phyloP scores from a whole-genome alignment of 2,329 filamentous ascomycete genomes.

The Thelonectria rubi region DNA sequence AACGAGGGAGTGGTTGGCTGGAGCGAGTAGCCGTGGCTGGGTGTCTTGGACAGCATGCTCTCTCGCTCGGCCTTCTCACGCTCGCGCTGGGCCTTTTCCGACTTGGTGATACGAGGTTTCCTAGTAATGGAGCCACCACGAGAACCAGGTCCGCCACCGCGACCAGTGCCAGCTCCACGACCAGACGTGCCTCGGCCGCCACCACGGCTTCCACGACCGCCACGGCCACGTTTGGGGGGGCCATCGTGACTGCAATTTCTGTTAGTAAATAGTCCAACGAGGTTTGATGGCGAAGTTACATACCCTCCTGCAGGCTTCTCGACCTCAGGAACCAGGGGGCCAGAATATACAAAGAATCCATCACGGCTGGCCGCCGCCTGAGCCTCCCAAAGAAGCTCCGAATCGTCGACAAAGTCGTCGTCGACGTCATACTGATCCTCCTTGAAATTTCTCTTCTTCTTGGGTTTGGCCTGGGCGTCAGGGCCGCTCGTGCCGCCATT shows the following conservation, averaged over 20 bases:
- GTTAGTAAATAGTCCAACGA: conserved; percentile 46
- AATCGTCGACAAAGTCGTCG: conserved; percentile 90
- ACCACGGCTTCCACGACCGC: conserved; percentile 60
- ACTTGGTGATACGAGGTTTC: conserved; percentile 87
- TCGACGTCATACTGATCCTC: conserved; percentile 86
- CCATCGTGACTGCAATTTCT: conserved; percentile 69
- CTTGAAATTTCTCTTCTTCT: conserved; percentile 83
- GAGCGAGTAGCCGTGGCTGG: conserved; percentile 48
- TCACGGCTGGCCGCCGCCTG: conserved; percentile 93
- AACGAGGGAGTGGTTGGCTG: conserved; percentile 51
- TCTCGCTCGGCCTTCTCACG: conserved; percentile 82
- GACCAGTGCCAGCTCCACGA: conserved; percentile 58
- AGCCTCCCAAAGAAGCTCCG: conserved; percentile 93
- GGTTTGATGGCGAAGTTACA: conserved; percentile 40
- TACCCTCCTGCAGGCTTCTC: conserved; percentile 73
- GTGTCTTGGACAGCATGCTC: conserved; percentile 52
- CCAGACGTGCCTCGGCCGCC: conserved; percentile 70
- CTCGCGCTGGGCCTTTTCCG: conserved; percentile 82
- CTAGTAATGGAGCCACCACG: conserved; percentile 77
- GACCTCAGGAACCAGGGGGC: conserved; percentile 86
- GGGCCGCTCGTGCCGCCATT: conserved; percentile 72
- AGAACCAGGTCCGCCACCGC: conserved; percentile 70
- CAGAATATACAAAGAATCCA: conserved; percentile 98
- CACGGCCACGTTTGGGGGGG: conserved; percentile 73
- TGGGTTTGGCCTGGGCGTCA: conserved; percentile 70